These are phyloP conservation scores for Erythrophleum fordii DNA, from an alignment of 306 rosid genomes.

Conservation along the genomic window DNA sequence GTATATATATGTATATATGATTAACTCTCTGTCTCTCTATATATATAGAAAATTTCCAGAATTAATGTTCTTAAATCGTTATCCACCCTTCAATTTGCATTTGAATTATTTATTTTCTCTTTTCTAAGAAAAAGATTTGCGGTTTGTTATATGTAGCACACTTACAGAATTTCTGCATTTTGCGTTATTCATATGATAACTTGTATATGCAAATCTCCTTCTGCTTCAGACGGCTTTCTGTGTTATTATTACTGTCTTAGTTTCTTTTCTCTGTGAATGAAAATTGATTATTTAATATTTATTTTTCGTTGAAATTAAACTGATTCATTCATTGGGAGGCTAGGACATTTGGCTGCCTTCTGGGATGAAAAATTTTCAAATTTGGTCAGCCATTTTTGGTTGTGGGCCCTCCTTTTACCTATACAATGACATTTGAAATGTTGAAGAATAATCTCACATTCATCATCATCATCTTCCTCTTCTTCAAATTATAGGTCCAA, in stretches of 20 bases:
- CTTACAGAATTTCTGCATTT: background rate
- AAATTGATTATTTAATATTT: background rate
- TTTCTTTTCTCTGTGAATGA: background rate
- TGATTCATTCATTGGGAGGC: background rate
- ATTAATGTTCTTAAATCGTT: background rate
- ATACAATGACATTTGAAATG: constrained; percentile 35
- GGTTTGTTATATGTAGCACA: background rate
- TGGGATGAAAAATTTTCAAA: constrained; percentile 44
- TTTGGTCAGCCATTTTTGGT: constrained; percentile 20
- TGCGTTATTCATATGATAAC: background rate
- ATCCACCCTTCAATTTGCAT: constrained; percentile 1
- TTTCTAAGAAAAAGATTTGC: background rate
- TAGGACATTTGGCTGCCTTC: constrained; percentile 21
- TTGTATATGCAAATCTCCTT: background rate
- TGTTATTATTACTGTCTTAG: background rate
- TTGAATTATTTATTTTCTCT: constrained; percentile 16
- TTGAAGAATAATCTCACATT: constrained; percentile 4
- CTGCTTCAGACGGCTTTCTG: background rate
- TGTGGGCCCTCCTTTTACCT: constrained; percentile 40
- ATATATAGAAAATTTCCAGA: background rate
- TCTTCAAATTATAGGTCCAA: constrained; percentile 7
- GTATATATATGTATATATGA: constrained; percentile 33
- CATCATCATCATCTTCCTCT: background rate
- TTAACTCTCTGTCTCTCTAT: background rate
- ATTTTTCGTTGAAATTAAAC: background rate